Evolutionary conservation across 169 alveolate species (phyloP).

Genomic region (Plasmodium billcollinsi): DNA sequence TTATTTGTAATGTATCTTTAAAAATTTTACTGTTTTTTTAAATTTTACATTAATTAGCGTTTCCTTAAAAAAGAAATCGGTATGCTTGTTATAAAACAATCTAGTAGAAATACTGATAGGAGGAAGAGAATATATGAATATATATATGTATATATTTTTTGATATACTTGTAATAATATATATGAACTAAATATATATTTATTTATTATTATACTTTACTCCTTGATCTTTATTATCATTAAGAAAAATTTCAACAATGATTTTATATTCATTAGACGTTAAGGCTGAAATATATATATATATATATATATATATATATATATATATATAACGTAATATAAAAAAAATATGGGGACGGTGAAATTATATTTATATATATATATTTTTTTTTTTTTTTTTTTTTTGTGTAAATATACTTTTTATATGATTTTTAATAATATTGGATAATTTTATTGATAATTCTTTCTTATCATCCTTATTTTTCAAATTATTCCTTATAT

Average conservation of each 20-base stretch:
- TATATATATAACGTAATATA: not conserved
- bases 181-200: not conserved
- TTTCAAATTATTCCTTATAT: slow-evolving; percentile 21
- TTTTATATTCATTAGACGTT: slow-evolving; percentile 53
- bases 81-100: slow-evolving; percentile 40
- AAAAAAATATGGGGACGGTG: not conserved
- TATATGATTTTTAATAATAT: slow-evolving; percentile 48
- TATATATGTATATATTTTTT: not conserved
- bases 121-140: not conserved
- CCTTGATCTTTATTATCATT: slow-evolving; percentile 68
- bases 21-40: slow-evolving; percentile 18
- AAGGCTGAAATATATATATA: slow-evolving; percentile 26
- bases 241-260: slow-evolving; percentile 56
- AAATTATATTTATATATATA: not conserved
- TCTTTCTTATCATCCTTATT: slow-evolving; percentile 29
- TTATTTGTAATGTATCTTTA: slow-evolving; percentile 12
- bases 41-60: slow-evolving; percentile 38
- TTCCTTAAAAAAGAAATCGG: slow-evolving; percentile 70
- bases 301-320: not conserved
- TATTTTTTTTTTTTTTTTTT: slow-evolving; percentile 4
- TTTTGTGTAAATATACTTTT: slow-evolving; percentile 31
- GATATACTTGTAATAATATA: not conserved
- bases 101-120: slow-evolving; percentile 54
- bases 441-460: slow-evolving; percentile 28
- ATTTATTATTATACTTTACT: slow-evolving; percentile 24